These are phyloP conservation scores for Tulasnella sp. DNA, from an alignment of 768 basidiomycete species.

Conservation along the genomic window DNA sequence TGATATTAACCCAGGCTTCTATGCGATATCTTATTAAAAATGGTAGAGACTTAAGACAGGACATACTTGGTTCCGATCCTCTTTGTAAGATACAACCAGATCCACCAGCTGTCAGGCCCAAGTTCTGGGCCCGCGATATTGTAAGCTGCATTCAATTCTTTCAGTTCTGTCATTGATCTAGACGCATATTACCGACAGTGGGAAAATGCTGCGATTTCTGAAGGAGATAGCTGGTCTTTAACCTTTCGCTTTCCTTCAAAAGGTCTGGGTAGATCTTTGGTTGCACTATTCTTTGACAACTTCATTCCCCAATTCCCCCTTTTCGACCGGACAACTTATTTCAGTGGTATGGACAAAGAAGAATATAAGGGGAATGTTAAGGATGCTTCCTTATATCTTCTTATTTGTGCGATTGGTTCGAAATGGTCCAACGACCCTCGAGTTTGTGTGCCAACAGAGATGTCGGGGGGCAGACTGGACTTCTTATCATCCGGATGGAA, in stretches of 20 bases:
- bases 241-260: constrained; percentile 45
- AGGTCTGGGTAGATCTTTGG: constrained; percentile 40
- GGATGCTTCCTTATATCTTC: constrained; percentile 48
- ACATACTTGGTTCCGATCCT: no score
- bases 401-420: constrained; percentile 59
- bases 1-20: no score
- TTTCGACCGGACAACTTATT: constrained; percentile 58
- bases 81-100: no score
- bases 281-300: constrained; percentile 51
- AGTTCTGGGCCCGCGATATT: no score
- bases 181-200: no score
- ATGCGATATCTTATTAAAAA: no score
- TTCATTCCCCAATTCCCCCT: constrained; percentile 49
- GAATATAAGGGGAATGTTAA: constrained; percentile 37
- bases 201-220: no score
- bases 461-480: constrained; percentile 32
- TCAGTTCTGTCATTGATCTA: no score
- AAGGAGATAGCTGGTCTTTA: no score
- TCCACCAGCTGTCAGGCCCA: no score
- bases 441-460: constrained; percentile 32
- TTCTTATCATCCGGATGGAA: constrained; percentile 41
- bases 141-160: no score
- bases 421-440: constrained; percentile 46
- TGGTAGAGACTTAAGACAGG: no score
- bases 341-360: constrained; percentile 38